A percentile compares a stretch with the other conserved stretches of the same genome.
These are phyloP conservation scores for Tulasnella sp. DNA, from an alignment of 768 basidiomycete species.

Conservation along the genomic window DNA sequence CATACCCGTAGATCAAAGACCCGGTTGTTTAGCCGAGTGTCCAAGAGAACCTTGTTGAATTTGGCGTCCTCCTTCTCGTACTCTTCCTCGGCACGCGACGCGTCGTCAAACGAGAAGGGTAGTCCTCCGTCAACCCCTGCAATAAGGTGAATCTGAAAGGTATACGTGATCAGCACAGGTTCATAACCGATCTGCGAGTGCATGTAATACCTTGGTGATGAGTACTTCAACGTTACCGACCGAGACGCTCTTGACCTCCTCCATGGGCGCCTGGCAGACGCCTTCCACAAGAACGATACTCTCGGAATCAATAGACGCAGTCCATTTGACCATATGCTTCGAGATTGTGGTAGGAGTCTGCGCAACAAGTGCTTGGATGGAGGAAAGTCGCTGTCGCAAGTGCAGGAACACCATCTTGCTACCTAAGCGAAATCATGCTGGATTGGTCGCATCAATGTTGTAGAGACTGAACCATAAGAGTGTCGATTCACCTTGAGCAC, in stretches of 20 bases:
- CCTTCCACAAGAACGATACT: conserved; percentile 80
- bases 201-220: conserved; percentile 54
- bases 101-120: conserved; percentile 90
- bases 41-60: conserved; percentile 72
- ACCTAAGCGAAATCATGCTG: conserved; percentile 27
- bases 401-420: conserved; percentile 93
- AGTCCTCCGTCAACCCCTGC: conserved; percentile 67
- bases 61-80: conserved; percentile 49
- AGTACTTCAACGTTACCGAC: conserved; percentile 82
- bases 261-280: conserved; percentile 60
- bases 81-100: conserved; percentile 70
- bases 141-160: conserved; percentile 60
- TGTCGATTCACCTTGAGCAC: conserved; percentile 52
- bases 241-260: conserved; percentile 84
- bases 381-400: conserved; percentile 80
- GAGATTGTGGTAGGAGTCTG: conserved; percentile 68
- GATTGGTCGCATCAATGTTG: not conserved
- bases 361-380: conserved; percentile 70
- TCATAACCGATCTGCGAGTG: not conserved
- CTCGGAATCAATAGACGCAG: conserved; percentile 64
- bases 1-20: conserved; percentile 85
- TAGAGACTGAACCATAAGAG: too few species aligned
- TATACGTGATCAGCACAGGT: not conserved
- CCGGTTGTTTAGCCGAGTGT: conserved; percentile 90
- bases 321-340: conserved; percentile 97